These are phyloP conservation scores for Acanthamoeba healyi DNA, from an alignment of 208 protist species.

Conservation along the genomic window DNA sequence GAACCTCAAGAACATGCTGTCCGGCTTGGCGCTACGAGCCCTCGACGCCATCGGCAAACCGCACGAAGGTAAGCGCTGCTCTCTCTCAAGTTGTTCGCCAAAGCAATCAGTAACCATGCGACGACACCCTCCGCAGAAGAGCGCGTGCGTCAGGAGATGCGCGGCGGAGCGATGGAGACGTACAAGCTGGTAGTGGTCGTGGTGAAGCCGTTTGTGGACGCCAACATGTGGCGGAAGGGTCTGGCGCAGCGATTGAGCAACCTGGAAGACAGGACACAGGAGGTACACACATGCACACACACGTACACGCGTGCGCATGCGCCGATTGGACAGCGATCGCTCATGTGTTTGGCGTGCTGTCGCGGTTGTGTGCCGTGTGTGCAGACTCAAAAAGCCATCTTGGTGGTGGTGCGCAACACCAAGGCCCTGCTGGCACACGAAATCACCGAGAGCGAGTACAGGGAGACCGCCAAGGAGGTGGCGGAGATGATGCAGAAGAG, in stretches of 20 bases:
- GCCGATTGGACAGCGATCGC: background rate
- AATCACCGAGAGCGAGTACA: background rate
- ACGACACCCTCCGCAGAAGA: background rate
- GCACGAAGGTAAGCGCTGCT: background rate
- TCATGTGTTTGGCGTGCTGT: background rate
- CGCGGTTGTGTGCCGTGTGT: background rate
- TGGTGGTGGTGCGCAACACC: constrained; percentile 9
- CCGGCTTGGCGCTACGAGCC: background rate
- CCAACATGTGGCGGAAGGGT: constrained; percentile 25
- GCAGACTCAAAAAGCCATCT: background rate
- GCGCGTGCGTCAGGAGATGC: constrained; percentile 9
- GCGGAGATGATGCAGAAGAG: constrained; percentile 30
- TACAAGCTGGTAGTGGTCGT: constrained; percentile 9
- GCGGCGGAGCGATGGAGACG: constrained; percentile 12
- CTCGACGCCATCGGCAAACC: background rate
- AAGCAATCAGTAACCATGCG: too few species aligned
- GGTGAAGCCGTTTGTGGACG: background rate
- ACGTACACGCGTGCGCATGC: too few species aligned
- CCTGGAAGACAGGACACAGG: background rate
- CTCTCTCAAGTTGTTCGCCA: too few species aligned
- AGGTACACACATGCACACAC: background rate
- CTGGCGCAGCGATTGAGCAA: background rate
- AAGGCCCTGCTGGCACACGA: background rate
- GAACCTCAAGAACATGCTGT: constrained; percentile 11
- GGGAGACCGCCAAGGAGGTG: constrained; percentile 20